phyloP scores from a whole-genome alignment of 1,139 yeast species.

The Debaryomycetaceae sp. region DNA sequence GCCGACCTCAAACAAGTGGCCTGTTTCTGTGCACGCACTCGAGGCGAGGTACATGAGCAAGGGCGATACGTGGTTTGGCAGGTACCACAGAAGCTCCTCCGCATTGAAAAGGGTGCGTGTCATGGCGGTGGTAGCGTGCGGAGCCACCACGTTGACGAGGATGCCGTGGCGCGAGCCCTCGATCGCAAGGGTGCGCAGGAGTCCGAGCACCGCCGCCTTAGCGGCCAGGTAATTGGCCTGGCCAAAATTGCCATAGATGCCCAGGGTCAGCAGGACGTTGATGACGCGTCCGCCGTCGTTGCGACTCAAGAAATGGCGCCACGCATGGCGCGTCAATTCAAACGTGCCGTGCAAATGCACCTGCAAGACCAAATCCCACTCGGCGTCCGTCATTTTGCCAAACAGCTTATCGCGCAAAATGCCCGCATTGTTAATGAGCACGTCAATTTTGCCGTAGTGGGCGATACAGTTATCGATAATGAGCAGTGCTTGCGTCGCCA shows the following conservation, averaged over 20 bases:
- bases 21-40: constrained; percentile 60
- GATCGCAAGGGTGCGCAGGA: constrained; percentile 74
- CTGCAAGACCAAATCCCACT: constrained; percentile 73
- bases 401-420: constrained; percentile 87
- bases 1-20: constrained; percentile 48
- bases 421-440: constrained; percentile 88
- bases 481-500: constrained; percentile 63
- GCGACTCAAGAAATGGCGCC: constrained; percentile 81
- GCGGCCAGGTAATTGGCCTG: constrained; percentile 96
- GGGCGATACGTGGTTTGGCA: constrained; percentile 89
- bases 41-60: constrained; percentile 68
- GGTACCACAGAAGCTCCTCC: constrained; percentile 67
- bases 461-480: constrained; percentile 73
- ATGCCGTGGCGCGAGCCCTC: constrained; percentile 81
- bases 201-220: constrained; percentile 79
- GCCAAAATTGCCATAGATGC: constrained; percentile 95
- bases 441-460: constrained; percentile 75
- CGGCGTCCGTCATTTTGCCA: constrained; percentile 69
- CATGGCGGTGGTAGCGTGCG: constrained; percentile 98
- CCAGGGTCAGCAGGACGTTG: constrained; percentile 90
- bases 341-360: constrained; percentile 81
- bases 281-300: constrained; percentile 64
- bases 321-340: constrained; percentile 78
- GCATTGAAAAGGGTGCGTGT: constrained; percentile 77
- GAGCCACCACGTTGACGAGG: constrained; percentile 77